Conservation (phyloP, 1,139 yeast species). For the Magnusiomyces sp. region DNA sequence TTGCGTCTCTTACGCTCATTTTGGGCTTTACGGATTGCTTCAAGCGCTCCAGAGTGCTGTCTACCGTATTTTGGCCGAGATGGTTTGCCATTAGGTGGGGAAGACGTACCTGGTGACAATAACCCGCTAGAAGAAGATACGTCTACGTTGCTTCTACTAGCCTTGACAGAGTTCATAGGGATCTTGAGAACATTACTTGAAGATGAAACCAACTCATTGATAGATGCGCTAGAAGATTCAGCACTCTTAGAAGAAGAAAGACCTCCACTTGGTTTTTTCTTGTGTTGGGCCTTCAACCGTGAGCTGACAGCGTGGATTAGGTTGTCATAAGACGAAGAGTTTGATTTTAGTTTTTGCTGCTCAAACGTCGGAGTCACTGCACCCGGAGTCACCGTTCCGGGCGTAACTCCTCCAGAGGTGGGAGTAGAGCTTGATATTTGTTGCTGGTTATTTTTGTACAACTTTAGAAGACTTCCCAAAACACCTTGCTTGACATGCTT, state of each 20-base stretch:
- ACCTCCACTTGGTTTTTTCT: too few relatives aligned
- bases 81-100: conserved; percentile 8
- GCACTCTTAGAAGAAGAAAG: too few relatives aligned
- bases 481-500: conserved; percentile 74
- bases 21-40: conserved; percentile 14
- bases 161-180: too few relatives aligned
- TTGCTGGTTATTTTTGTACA: conserved; percentile 42
- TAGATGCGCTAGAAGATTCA: too few relatives aligned
- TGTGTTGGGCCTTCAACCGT: too few relatives aligned
- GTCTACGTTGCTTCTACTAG: background rate
- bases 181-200: background rate
- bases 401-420: background rate
- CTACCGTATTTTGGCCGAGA: conserved; percentile 15
- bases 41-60: conserved; percentile 8
- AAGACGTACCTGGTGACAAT: background rate
- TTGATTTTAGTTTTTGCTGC: conserved; percentile 8
- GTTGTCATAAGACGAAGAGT: background rate
- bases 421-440: background rate
- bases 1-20: conserved; percentile 22
- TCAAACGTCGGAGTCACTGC: conserved; percentile 8
- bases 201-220: conserved; percentile 14
- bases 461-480: conserved; percentile 60
- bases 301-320: background rate
- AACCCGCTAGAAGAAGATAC: background rate
- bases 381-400: conserved; percentile 2